These are phyloP conservation scores for Macrolepiota fuliginosa DNA, from an alignment of 768 basidiomycete species.

Conservation along the genomic window DNA sequence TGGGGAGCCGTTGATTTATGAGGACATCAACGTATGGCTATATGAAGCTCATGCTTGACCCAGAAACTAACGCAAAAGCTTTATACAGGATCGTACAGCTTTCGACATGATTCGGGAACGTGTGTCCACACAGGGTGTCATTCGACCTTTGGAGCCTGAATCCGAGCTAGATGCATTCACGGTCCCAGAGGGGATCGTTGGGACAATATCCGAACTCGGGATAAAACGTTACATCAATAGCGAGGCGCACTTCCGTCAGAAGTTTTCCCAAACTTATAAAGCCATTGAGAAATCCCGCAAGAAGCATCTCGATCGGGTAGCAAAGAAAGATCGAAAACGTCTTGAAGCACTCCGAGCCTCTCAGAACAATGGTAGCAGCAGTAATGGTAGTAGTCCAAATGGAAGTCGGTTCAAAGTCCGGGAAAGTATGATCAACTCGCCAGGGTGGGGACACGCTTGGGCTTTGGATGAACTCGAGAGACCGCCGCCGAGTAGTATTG, in stretches of 20 bases:
- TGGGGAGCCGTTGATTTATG: conserved; percentile 63
- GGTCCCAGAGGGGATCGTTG: conserved; percentile 65
- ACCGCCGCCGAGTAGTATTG: conserved; percentile 91
- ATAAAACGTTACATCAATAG: conserved; percentile 76
- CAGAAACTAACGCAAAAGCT: neutral
- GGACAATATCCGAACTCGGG: conserved; percentile 70
- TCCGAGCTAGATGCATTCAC: conserved; percentile 62
- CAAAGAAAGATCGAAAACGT: conserved; percentile 59
- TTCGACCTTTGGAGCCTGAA: conserved; percentile 79
- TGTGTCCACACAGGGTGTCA: conserved; percentile 75
- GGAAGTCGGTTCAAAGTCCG: conserved; percentile 18
- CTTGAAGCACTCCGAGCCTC: conserved; percentile 34
- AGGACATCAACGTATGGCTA: conserved; percentile 39
- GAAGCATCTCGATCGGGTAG: conserved; percentile 54
- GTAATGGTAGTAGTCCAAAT: conserved; percentile 7
- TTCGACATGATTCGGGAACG: conserved; percentile 89
- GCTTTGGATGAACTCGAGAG: conserved; percentile 74
- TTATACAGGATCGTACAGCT: conserved; percentile 32
- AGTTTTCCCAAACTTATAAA: conserved; percentile 56
- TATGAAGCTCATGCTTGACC: neutral
- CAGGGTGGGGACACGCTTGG: conserved; percentile 83
- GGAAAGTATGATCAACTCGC: conserved; percentile 37
- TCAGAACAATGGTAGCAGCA: conserved; percentile 20
- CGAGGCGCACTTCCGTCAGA: conserved; percentile 58
- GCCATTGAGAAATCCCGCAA: conserved; percentile 65